A percentile compares a stretch with the other conserved stretches of the same genome.
These are phyloP conservation scores for Aleurites moluccanus DNA, from an alignment of 441 rosid genomes.

Conservation along the genomic window DNA sequence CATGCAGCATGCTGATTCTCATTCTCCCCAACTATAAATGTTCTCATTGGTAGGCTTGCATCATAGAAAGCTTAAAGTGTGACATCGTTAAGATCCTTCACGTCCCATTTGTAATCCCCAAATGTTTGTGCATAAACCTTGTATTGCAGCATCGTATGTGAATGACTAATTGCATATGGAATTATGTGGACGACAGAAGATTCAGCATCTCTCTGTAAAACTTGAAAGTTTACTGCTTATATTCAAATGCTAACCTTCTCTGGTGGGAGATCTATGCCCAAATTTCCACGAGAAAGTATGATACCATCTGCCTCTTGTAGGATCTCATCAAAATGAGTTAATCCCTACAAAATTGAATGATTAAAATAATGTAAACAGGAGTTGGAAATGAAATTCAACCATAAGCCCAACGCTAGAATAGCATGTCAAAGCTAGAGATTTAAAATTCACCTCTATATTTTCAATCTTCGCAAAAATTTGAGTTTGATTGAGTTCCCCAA, in stretches of 20 bases:
- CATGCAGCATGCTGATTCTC: neutral
- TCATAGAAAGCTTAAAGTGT: neutral
- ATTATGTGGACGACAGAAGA: too few relatives aligned
- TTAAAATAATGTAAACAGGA: neutral
- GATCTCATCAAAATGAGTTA: slow-evolving; percentile 60
- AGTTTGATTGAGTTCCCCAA: slow-evolving; percentile 46
- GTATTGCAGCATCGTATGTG: neutral
- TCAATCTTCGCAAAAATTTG: slow-evolving; percentile 60
- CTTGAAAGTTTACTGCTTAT: neutral
- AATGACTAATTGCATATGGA: neutral
- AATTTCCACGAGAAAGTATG: slow-evolving; percentile 56
- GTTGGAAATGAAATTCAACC: slow-evolving; percentile 15
- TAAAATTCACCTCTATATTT: slow-evolving; percentile 46
- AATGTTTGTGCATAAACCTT: neutral
- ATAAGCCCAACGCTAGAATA: neutral
- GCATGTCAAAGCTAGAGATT: neutral
- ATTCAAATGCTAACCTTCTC: slow-evolving; percentile 45
- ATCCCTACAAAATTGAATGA: slow-evolving; percentile 35
- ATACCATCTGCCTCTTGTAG: slow-evolving; percentile 60
- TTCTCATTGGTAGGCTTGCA: neutral
- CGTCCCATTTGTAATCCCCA: neutral
- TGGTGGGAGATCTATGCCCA: slow-evolving; percentile 62
- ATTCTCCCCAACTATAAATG: neutral
- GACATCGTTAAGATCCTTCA: neutral
- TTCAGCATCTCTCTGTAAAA: neutral